phyloP scores from a whole-genome alignment of 2,329 filamentous ascomycete genomes.

The Ascochyta rabiei region DNA sequence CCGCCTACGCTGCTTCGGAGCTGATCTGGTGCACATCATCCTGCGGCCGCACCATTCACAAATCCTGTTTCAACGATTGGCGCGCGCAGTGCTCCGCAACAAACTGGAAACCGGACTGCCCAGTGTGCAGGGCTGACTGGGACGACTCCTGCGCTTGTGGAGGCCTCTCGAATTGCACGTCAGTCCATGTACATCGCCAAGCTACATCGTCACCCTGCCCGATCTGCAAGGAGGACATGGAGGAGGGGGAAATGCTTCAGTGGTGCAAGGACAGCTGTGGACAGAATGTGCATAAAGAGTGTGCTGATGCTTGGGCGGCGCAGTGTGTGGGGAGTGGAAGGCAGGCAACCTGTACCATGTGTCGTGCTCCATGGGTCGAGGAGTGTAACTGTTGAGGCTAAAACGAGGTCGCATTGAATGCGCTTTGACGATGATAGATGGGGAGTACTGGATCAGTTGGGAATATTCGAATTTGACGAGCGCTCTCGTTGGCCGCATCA shows the following conservation, averaged over 20 bases:
- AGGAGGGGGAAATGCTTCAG: not conserved
- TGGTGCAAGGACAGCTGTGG: conserved; percentile 29
- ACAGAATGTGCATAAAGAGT: conserved; percentile 20
- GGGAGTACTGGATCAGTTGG: too few species aligned
- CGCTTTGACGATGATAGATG: too few species aligned
- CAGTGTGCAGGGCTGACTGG: conserved; percentile 24
- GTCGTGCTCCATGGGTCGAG: conserved; percentile 10
- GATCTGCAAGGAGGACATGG: conserved; percentile 6
- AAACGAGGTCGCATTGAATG: too few species aligned
- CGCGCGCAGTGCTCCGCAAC: not conserved
- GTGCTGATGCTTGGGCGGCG: conserved; percentile 19
- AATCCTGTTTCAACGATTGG: conserved; percentile 24
- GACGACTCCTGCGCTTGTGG: conserved; percentile 9
- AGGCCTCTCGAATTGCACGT: not conserved
- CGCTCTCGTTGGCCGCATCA: too few species aligned
- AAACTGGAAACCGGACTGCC: conserved; percentile 6
- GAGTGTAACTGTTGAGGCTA: conserved; percentile 3
- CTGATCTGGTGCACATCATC: conserved; percentile 26
- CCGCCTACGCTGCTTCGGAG: not conserved
- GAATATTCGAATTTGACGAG: too few species aligned
- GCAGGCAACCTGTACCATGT: conserved; percentile 8
- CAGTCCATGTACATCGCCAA: not conserved
- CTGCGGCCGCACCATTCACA: conserved; percentile 24
- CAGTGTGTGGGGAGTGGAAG: not conserved
- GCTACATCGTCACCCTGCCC: conserved; percentile 1